These are phyloP conservation scores for Parasarocladium wereldwijsianum DNA, from an alignment of 2,329 filamentous ascomycete genomes.

Conservation along the genomic window DNA sequence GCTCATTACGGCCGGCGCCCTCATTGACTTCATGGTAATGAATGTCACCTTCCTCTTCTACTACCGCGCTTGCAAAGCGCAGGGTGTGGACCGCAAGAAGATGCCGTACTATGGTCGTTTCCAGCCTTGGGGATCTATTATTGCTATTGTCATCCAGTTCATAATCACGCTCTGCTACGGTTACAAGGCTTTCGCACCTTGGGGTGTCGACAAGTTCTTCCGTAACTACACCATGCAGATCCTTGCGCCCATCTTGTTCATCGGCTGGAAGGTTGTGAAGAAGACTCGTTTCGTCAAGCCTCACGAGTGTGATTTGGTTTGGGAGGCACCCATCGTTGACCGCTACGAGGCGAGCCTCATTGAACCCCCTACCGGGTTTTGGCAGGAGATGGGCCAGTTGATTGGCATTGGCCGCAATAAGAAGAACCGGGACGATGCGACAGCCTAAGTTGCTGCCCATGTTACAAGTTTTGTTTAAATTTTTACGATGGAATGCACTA, in stretches of 20 bases:
- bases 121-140: conserved; percentile 42
- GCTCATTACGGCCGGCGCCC: conserved; percentile 40
- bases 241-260: conserved; percentile 35
- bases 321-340: conserved; percentile 45
- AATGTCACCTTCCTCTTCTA: conserved; percentile 29
- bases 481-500: no score
- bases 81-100: conserved; percentile 33
- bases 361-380: conserved; percentile 33
- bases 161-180: conserved; percentile 36
- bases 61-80: conserved; percentile 36
- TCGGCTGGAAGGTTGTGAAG: conserved; percentile 50
- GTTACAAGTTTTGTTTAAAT: no score
- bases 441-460: no score
- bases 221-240: conserved; percentile 43
- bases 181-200: conserved; percentile 35
- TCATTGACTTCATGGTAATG: conserved; percentile 48
- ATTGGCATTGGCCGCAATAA: conserved; percentile 20
- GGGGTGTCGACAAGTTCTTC: conserved; percentile 31
- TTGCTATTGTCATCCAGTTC: conserved; percentile 26
- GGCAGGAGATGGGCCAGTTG: conserved; percentile 35
- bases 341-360: conserved; percentile 38
- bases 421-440: no score
- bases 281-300: conserved; percentile 38
- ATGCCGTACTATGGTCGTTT: conserved; percentile 44
- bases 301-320: conserved; percentile 41